Percentiles rank a stretch among this genome's conserved stretches.
Evolutionary conservation across 495 filamentous ascomycete genomes (phyloP).

Genomic region (Platismatia glauca): DNA sequence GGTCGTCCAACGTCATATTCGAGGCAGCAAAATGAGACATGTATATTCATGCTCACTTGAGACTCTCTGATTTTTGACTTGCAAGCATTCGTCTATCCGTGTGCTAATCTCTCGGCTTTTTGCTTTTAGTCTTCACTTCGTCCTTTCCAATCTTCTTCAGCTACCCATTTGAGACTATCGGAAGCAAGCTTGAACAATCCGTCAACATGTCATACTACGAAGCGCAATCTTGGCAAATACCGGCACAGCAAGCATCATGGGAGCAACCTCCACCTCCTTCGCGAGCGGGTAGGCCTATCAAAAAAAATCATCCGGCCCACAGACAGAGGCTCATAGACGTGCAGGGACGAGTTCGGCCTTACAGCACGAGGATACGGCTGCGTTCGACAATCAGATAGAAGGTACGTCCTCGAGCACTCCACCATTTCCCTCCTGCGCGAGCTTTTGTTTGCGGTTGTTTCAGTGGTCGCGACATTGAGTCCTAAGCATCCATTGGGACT

Average conservation of each 20-base stretch:
- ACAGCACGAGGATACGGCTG: constrained; percentile 67
- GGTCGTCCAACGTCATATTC: background rate
- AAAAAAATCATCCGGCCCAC: background rate
- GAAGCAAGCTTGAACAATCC: background rate
- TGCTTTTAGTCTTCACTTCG: constrained; percentile 6
- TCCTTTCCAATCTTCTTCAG: constrained; percentile 10
- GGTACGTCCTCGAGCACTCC: constrained; percentile 46
- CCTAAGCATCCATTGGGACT: background rate
- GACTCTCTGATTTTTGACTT: background rate
- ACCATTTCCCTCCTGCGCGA: background rate
- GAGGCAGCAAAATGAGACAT: constrained; percentile 2
- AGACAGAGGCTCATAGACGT: constrained; percentile 23
- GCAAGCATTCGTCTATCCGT: background rate
- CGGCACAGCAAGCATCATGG: constrained; percentile 58
- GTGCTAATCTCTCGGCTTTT: background rate
- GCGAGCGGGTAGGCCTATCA: constrained; percentile 59
- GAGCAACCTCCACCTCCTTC: constrained; percentile 80
- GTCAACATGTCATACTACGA: constrained; percentile 83
- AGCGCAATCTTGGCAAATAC: constrained; percentile 68
- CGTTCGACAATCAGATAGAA: constrained; percentile 86
- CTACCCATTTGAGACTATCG: background rate
- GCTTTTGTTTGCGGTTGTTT: background rate
- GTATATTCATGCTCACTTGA: background rate
- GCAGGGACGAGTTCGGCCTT: constrained; percentile 68
- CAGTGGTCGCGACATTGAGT: background rate